Conservation (phyloP, 495 filamentous ascomycete species). For the Lindgomyces ingoldianus region DNA sequence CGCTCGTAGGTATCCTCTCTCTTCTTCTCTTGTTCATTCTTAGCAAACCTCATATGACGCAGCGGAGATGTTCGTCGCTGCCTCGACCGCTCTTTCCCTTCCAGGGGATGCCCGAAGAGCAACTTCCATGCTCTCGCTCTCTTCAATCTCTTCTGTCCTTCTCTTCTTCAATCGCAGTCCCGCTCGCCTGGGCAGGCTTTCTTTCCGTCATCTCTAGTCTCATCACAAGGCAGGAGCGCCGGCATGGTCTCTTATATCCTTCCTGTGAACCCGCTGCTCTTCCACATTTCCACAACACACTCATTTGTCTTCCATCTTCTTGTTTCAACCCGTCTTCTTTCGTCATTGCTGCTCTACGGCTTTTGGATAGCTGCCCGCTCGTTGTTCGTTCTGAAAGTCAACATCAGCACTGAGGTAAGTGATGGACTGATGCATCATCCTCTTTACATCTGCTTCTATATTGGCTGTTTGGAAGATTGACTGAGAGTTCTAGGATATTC, state of each 20-base stretch:
- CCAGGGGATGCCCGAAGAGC: background rate
- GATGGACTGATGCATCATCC: background rate
- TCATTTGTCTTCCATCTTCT: conserved; percentile 40
- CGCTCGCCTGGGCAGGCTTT: background rate
- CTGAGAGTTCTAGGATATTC: conserved; percentile 28
- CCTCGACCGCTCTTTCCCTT: conserved; percentile 3
- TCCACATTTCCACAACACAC: conserved; percentile 17
- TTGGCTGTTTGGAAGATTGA: background rate
- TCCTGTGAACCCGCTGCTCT: background rate
- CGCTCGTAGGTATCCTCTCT: background rate
- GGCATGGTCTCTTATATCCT: conserved; percentile 23
- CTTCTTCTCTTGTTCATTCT: background rate
- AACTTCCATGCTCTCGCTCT: background rate
- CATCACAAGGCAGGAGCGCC: conserved; percentile 13
- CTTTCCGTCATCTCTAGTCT: conserved; percentile 6
- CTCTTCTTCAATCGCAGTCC: background rate
- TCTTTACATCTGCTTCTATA: too few relatives aligned
- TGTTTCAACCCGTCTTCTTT: conserved; percentile 31
- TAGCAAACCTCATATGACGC: background rate
- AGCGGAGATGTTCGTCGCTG: background rate
- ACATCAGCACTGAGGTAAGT: conserved; percentile 29
- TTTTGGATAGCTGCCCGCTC: conserved; percentile 37
- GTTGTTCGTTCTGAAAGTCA: conserved; percentile 17
- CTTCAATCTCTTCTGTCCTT: conserved; percentile 5
- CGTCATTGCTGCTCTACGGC: conserved; percentile 32